Conservation (phyloP, 1,139 yeast genomes). For the Zygosaccharomyces pseudobailii region DNA sequence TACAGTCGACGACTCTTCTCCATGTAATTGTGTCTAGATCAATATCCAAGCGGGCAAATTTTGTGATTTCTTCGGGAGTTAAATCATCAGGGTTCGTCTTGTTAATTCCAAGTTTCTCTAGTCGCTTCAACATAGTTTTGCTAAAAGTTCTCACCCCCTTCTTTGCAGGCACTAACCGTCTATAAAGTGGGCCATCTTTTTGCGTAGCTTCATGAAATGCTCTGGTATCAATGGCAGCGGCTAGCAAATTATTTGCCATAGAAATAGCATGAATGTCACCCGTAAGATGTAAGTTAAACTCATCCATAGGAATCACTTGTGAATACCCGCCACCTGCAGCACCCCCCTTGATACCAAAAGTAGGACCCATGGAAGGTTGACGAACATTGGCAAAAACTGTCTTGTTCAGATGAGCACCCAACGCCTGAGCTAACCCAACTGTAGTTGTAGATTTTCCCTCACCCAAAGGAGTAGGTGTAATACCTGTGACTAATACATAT, state of each 20-base stretch:
- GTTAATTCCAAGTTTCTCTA: conserved; percentile 73
- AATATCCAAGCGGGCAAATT: conserved; percentile 82
- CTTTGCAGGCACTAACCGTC: conserved; percentile 81
- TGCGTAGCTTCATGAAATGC: conserved; percentile 97
- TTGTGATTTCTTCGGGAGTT: conserved; percentile 69
- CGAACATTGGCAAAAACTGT: conserved; percentile 92
- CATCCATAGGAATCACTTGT: conserved; percentile 99
- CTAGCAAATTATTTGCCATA: conserved; percentile 90
- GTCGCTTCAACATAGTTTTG: conserved; percentile 70
- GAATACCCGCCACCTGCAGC: conserved; percentile 99
- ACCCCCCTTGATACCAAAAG: conserved; percentile 98
- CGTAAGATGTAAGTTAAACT: conserved; percentile 95
- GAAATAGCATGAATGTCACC: conserved; percentile 98
- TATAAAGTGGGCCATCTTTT: conserved; percentile 80
- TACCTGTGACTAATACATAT: conserved; percentile 91
- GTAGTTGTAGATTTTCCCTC: conserved; percentile 98
- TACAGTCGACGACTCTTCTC: conserved; percentile 95
- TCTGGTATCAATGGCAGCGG: conserved; percentile 97
- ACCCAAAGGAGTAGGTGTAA: conserved; percentile 97
- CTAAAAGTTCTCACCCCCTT: conserved; percentile 80
- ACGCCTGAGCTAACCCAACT: conserved; percentile 92
- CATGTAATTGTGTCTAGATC: conserved; percentile 93
- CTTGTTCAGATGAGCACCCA: conserved; percentile 86
- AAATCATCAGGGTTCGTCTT: conserved; percentile 79
- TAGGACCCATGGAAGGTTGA: conserved; percentile 99